A percentile compares a stretch with the other conserved stretches of the same genome.
phyloP scores from a whole-genome alignment of 768 basidiomycete species.

The Russula lepida region DNA sequence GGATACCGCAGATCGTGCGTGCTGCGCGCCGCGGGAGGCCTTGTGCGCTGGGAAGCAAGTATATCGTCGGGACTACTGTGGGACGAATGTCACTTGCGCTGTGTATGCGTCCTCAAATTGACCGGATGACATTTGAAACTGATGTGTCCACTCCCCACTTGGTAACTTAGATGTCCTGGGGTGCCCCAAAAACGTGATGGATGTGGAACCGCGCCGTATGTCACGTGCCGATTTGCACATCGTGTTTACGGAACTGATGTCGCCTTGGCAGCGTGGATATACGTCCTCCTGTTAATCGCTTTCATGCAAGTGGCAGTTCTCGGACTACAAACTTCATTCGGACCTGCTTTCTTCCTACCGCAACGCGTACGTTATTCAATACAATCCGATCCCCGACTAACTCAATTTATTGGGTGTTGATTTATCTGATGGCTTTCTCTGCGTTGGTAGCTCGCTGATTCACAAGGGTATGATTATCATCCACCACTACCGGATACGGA shows the following conservation, averaged over 20 bases:
- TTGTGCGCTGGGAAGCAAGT: slow-evolving; percentile 59
- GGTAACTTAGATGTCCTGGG: slow-evolving; percentile 75
- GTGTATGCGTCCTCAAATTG: slow-evolving; percentile 40
- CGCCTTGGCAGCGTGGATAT: slow-evolving; percentile 50
- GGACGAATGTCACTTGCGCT: slow-evolving; percentile 63
- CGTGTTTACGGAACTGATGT: neutral
- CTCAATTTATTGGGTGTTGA: neutral
- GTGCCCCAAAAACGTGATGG: slow-evolving; percentile 81
- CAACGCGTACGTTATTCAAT: slow-evolving; percentile 1
- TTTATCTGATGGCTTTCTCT: neutral
- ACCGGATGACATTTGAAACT: slow-evolving; percentile 4
- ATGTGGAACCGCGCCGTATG: slow-evolving; percentile 63
- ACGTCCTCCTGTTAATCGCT: slow-evolving; percentile 50
- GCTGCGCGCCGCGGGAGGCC: slow-evolving; percentile 62
- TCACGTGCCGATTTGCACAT: neutral
- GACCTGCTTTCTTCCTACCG: slow-evolving; percentile 73
- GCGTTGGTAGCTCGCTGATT: slow-evolving; percentile 42
- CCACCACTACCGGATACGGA: slow-evolving; percentile 69
- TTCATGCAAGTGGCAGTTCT: slow-evolving; percentile 53
- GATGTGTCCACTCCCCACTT: neutral
- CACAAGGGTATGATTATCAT: slow-evolving; percentile 76
- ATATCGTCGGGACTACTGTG: slow-evolving; percentile 67
- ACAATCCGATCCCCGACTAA: neutral
- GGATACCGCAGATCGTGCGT: slow-evolving; percentile 79
- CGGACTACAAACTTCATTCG: slow-evolving; percentile 64